A percentile compares a stretch with the other conserved stretches of the same genome.
These are phyloP conservation scores for Erodium chrysanthum DNA, from an alignment of 441 rosid species.

Conservation along the genomic window DNA sequence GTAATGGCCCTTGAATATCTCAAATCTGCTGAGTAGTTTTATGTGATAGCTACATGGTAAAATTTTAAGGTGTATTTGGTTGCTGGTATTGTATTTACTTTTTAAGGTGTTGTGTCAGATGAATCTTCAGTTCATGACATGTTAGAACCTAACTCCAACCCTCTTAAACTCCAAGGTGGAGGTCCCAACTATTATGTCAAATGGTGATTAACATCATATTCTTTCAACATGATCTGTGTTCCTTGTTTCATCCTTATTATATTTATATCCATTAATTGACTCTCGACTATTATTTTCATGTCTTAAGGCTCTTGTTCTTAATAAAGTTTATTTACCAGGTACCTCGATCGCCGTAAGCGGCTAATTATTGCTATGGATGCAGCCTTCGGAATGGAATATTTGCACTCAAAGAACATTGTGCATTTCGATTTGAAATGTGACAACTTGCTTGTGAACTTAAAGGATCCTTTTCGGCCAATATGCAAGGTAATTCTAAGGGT, in stretches of 20 bases:
- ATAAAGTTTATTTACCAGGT: conserved; percentile 21
- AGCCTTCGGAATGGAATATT: conserved; percentile 66
- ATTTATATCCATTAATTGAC: not conserved
- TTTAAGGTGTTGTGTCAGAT: not conserved
- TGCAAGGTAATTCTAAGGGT: conserved; percentile 41
- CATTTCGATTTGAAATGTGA: conserved; percentile 69
- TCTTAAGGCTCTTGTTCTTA: conserved; percentile 7
- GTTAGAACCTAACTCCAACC: not conserved
- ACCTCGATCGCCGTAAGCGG: conserved; percentile 51
- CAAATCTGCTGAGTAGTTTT: not conserved
- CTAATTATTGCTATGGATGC: conserved; percentile 68
- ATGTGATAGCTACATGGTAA: not conserved
- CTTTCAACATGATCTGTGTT: not conserved
- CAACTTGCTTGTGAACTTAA: conserved; percentile 57
- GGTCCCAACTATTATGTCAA: not conserved
- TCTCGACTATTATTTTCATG: conserved; percentile 1
- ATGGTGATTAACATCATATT: not conserved
- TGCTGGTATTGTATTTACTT: not conserved
- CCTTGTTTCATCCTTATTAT: too few species aligned
- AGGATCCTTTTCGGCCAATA: conserved; percentile 60
- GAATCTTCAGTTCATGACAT: not conserved
- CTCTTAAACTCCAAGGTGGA: not conserved
- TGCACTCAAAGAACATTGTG: conserved; percentile 62
- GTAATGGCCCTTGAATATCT: conserved; percentile 25
- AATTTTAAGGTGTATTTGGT: not conserved